Evolutionary conservation across 179 eudicot genomes (phyloP), one percentile per base, ranked within the genome.

Genomic region (Dionaea muscipula): DNA sequence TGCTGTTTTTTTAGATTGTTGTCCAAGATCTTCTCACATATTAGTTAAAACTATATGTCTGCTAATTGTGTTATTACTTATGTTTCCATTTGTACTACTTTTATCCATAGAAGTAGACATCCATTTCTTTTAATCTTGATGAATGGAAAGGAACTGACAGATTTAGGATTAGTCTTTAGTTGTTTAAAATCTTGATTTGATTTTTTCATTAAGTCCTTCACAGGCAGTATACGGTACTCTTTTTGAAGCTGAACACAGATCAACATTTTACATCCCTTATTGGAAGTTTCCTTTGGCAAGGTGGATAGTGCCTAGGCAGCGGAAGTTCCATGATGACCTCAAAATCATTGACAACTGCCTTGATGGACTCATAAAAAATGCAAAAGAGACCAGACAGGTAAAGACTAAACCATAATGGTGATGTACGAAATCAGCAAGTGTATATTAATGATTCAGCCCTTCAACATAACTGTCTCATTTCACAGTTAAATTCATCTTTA

Each of bases 191-290:
- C 53, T 13, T 58, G 56, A 39, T 57, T 58, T 23, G 39, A 33
- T 26, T 23, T 36, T 70, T 41, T 53, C 35, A 31, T 31, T 19
- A n/a, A 26, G 45, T 47, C 24, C 23, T 11, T 61, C 52, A 54
- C 81, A 93, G 99, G 99, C 99, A 56, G 99, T 93, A 47, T 93
- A 93, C 61, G 96, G 99, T 53, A 88, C 99, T n/a, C 95, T 93
- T 57, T 93, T 78, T 66, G 99, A 93, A 81, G 99, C 99, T 68
- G 99, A 93, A 73, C 99, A 93, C 73, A 78, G 99, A 31, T 93
- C 99, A 14, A 93, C 99, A 38, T 93, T 93, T 74, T 93, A 93
- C 68, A 75, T 93, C 49, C 99, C 99, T 19, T 93, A 93, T 56
- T 93, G 99, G 99, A 93, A 88, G 65, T 50, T 93, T 63, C 99